Evolutionary conservation across 805 yeast genomes (phyloP).

Genomic region (Ogataea pini): DNA sequence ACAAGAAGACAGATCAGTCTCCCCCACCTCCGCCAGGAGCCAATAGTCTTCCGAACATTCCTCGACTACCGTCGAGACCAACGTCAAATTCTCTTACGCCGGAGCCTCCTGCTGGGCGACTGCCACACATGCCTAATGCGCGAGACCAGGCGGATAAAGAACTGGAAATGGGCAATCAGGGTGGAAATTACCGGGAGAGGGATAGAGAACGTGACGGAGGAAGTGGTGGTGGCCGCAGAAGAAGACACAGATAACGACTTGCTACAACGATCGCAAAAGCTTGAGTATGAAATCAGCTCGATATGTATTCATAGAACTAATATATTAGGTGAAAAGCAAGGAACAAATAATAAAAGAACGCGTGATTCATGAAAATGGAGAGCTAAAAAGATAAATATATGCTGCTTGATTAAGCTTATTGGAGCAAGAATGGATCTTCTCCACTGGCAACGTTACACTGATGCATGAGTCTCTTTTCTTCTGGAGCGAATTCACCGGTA

Average conservation of each 20-base stretch:
- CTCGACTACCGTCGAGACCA: conserved; percentile 29
- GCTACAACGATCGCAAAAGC: not conserved
- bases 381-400: conserved; percentile 2
- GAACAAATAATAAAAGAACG: not conserved
- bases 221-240: conserved; percentile 12
- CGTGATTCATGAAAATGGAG: not conserved
- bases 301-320: conserved; percentile 2
- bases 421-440: conserved; percentile 51
- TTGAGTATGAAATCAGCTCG: not conserved
- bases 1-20: conserved; percentile 10
- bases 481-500: conserved; percentile 80
- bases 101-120: conserved; percentile 21
- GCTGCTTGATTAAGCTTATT: conserved; percentile 4
- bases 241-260: conserved; percentile 2
- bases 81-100: conserved; percentile 29
- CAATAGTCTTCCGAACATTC: conserved; percentile 18
- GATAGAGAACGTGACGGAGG: conserved; percentile 7
- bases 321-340: not conserved
- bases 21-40: conserved; percentile 13
- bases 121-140: conserved; percentile 20
- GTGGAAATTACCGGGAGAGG: conserved; percentile 25
- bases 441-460: conserved; percentile 92
- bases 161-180: conserved; percentile 24
- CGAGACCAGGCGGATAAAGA: conserved; percentile 34
- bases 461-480: conserved; percentile 85